phyloP scores from a whole-genome alignment of 2,329 filamentous ascomycete species.

The Sporothrix luriei region DNA sequence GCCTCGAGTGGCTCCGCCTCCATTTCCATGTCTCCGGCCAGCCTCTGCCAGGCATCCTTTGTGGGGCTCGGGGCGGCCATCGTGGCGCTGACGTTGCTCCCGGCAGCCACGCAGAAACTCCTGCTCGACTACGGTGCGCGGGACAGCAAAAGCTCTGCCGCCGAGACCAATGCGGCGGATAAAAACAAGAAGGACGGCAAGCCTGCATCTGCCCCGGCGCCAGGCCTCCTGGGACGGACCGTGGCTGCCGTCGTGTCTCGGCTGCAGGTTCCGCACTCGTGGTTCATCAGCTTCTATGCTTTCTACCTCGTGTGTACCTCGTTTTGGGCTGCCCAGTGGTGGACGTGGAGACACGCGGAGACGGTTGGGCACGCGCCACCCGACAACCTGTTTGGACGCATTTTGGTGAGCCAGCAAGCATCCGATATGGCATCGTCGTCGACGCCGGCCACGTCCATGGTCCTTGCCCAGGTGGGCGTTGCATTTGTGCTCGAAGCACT shows the following conservation, averaged over 20 bases:
- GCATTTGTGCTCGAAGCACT: slow-evolving; percentile 73
- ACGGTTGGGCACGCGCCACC: not conserved
- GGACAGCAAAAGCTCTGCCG: slow-evolving; percentile 36
- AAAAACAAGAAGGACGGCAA: slow-evolving; percentile 7
- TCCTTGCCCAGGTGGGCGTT: slow-evolving; percentile 62
- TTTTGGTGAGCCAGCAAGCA: slow-evolving; percentile 18
- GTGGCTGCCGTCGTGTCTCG: slow-evolving; percentile 26
- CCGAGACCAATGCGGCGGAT: not conserved
- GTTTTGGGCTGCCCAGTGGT: slow-evolving; percentile 70
- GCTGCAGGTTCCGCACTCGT: slow-evolving; percentile 66
- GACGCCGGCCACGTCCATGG: slow-evolving; percentile 52
- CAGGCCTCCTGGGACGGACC: slow-evolving; percentile 24
- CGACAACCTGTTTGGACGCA: slow-evolving; percentile 26
- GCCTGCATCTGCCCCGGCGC: not conserved
- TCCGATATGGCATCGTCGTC: not conserved
- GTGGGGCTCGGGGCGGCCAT: slow-evolving; percentile 48
- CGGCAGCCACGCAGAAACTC: slow-evolving; percentile 48
- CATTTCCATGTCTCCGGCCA: slow-evolving; percentile 37
- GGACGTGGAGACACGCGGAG: slow-evolving; percentile 44
- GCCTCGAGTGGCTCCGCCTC: not conserved
- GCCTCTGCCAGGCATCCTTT: slow-evolving; percentile 53
- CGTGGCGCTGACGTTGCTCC: slow-evolving; percentile 49
- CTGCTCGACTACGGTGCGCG: slow-evolving; percentile 58
- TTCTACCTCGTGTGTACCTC: slow-evolving; percentile 68
- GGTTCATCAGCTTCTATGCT: slow-evolving; percentile 88